These are phyloP conservation scores for Phytophthora ohioensis DNA, from an alignment of 352 stramenopile genomes.

Conservation along the genomic window DNA sequence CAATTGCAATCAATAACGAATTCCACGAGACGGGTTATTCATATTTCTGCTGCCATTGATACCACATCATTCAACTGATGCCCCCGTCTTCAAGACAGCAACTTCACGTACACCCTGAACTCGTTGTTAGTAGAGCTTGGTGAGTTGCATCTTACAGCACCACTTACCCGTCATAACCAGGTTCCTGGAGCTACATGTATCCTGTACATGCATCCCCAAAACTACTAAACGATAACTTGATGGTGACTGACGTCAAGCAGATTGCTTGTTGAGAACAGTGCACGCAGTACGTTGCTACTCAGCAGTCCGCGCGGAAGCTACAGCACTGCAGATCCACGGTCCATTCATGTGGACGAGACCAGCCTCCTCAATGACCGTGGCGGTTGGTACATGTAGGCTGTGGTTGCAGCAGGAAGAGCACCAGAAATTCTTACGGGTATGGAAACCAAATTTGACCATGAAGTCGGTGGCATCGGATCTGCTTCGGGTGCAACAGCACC, in stretches of 20 bases:
- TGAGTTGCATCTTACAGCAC: too few relatives aligned
- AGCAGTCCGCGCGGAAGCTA: constrained; percentile 11
- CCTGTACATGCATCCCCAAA: too few relatives aligned
- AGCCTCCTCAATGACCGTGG: constrained; percentile 6
- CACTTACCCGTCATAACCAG: too few relatives aligned
- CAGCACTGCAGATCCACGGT: constrained; percentile 26
- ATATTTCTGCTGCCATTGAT: too few relatives aligned
- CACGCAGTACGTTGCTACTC: background rate
- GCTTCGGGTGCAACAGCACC: constrained; percentile 16
- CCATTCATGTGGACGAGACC: constrained; percentile 16
- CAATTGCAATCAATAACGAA: too few relatives aligned
- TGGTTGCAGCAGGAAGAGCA: constrained; percentile 21
- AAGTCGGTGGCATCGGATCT: constrained; percentile 11
- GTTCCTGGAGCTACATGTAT: too few relatives aligned
- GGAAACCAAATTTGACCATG: background rate
- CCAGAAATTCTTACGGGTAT: background rate
- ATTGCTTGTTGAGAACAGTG: background rate
- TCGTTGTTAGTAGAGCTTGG: too few relatives aligned
- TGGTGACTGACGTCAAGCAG: background rate
- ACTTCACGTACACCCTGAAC: too few relatives aligned
- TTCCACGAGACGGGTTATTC: too few relatives aligned
- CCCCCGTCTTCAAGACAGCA: too few relatives aligned
- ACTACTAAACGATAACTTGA: background rate
- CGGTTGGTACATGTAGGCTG: constrained; percentile 3
- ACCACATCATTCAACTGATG: too few relatives aligned